phyloP scores from a whole-genome alignment of 495 filamentous ascomycete species.

The Xanthoparmelia taractica region DNA sequence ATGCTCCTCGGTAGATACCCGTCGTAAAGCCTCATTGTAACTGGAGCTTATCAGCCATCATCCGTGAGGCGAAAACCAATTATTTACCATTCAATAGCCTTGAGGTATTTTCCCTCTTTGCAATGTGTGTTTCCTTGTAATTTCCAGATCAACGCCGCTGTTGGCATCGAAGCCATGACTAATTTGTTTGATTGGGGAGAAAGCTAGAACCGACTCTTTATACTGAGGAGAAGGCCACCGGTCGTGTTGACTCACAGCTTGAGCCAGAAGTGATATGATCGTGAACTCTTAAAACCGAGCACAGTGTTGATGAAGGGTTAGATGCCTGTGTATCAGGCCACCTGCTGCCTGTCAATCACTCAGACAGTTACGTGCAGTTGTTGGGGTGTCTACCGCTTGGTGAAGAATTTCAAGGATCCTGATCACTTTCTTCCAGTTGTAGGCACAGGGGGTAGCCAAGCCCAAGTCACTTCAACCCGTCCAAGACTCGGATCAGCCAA shows the following conservation, averaged over 20 bases:
- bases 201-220: not conserved
- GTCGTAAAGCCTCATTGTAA: constrained; percentile 10
- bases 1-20: not conserved
- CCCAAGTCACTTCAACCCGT: constrained; percentile 56
- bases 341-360: not conserved
- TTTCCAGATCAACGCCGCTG: not conserved
- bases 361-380: not conserved
- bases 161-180: not conserved
- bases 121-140: constrained; percentile 5
- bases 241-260: not conserved
- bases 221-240: not conserved
- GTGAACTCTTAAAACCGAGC: not conserved
- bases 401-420: too few species aligned
- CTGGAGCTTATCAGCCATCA: not conserved
- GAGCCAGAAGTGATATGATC: not conserved
- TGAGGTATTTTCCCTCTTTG: not conserved
- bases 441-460: constrained; percentile 45
- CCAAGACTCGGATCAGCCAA: constrained; percentile 51
- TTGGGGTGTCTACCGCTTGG: not conserved
- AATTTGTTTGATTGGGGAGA: not conserved
- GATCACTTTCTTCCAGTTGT: not conserved
- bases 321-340: not conserved
- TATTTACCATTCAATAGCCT: constrained; percentile 15
- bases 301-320: not conserved
- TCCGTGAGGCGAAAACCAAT: not conserved